phyloP scores from a whole-genome alignment of 1,284 basidiomycete species.

The Leccinum fuscescens region DNA sequence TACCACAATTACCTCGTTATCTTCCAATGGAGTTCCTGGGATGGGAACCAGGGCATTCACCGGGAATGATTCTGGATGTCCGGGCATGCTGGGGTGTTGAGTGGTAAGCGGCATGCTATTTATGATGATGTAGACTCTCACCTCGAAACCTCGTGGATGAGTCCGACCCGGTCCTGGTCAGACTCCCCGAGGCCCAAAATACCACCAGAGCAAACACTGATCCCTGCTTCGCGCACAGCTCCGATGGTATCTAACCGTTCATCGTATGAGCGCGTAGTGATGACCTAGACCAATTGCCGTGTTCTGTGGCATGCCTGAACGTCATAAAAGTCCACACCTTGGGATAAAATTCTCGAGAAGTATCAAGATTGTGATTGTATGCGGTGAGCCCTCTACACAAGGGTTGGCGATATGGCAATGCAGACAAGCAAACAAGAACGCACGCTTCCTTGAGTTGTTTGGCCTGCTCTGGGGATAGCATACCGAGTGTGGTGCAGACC shows the following conservation, averaged over 20 bases:
- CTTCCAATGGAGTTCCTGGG: constrained; percentile 69
- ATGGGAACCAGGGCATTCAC: constrained; percentile 92
- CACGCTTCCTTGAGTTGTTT: constrained; percentile 89
- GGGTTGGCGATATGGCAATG: constrained; percentile 2
- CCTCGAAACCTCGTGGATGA: constrained; percentile 94
- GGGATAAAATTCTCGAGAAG: constrained; percentile 95
- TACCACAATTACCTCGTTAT: constrained; percentile 56
- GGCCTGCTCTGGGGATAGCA: constrained; percentile 96
- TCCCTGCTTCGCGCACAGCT: constrained; percentile 91
- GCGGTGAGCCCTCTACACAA: constrained; percentile 82
- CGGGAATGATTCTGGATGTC: constrained; percentile 97
- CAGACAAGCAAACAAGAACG: constrained; percentile 24
- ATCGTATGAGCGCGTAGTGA: constrained; percentile 93
- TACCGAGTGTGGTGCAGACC: constrained; percentile 97
- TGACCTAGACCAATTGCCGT: constrained; percentile 58
- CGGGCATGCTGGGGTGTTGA: constrained; percentile 67
- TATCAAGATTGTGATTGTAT: constrained; percentile 99
- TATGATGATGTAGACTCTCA: constrained; percentile 38
- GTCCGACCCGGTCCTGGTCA: constrained; percentile 86
- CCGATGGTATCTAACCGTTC: constrained; percentile 89
- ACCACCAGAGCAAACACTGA: constrained; percentile 96
- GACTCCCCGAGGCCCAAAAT: constrained; percentile 94
- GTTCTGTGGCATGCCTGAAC: constrained; percentile 3
- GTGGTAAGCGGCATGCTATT: constrained; percentile 6
- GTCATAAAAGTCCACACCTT: constrained; percentile 47